Conservation (phyloP, 2,329 filamentous ascomycete genomes). For the Huntiella savannae region DNA sequence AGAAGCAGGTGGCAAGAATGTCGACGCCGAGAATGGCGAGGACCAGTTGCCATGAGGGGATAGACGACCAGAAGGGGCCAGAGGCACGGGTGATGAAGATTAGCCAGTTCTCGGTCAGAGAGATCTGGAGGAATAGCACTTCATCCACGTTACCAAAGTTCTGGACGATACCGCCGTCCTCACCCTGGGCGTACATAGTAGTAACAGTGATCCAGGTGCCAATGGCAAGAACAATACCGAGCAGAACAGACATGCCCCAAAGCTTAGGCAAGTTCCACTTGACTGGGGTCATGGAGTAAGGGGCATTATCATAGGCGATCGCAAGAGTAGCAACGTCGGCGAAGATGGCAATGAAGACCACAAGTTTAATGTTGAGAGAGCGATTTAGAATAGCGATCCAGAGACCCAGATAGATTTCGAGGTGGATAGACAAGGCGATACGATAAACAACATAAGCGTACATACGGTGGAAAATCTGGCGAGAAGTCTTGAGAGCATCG, state of each 20-base stretch:
- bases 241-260: conserved; percentile 77
- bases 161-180: conserved; percentile 70
- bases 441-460: conserved; percentile 91
- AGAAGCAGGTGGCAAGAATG: conserved; percentile 69
- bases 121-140: conserved; percentile 77
- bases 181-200: conserved; percentile 50
- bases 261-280: conserved; percentile 88
- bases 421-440: conserved; percentile 77
- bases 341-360: conserved; percentile 90
- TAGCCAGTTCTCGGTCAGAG: conserved; percentile 84
- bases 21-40: conserved; percentile 68
- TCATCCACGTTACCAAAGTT: conserved; percentile 69
- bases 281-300: conserved; percentile 67
- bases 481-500: conserved; percentile 77
- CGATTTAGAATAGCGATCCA: conserved; percentile 82
- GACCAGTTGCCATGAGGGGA: conserved; percentile 68
- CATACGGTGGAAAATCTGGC: conserved; percentile 94
- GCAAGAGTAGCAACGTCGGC: conserved; percentile 82
- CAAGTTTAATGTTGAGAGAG: conserved; percentile 65
- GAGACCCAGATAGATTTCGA: conserved; percentile 79
- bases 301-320: conserved; percentile 85
- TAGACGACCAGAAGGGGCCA: conserved; percentile 78
- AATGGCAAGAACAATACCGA: conserved; percentile 61
- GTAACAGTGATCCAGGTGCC: conserved; percentile 82
- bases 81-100: conserved; percentile 93